phyloP scores from a whole-genome alignment of 495 filamentous ascomycete genomes.

The Penicillium nucicola region DNA sequence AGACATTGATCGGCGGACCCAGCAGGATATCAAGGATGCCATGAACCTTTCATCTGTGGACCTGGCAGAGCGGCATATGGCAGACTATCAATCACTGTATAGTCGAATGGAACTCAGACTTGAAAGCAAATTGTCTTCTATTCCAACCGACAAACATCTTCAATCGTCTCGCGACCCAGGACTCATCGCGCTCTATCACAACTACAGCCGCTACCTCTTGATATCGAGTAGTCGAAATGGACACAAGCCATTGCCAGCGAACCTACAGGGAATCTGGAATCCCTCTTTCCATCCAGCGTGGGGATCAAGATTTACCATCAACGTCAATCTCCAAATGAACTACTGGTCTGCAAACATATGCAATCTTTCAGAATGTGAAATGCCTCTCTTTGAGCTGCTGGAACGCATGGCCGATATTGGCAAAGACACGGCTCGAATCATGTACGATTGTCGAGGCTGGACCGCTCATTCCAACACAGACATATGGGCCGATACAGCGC shows the following conservation, averaged over 20 bases:
- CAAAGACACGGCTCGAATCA: slow-evolving; percentile 32
- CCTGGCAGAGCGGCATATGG: slow-evolving; percentile 25
- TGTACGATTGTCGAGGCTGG: slow-evolving; percentile 51
- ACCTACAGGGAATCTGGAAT: slow-evolving; percentile 59
- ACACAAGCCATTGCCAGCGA: slow-evolving; percentile 46
- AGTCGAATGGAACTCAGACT: slow-evolving; percentile 30
- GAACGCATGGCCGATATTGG: slow-evolving; percentile 34
- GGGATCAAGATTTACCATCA: slow-evolving; percentile 56
- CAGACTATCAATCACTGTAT: slow-evolving; percentile 34
- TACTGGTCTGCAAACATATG: slow-evolving; percentile 51
- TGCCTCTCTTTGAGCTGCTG: slow-evolving; percentile 40
- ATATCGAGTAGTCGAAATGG: slow-evolving; percentile 43
- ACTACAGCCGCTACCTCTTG: slow-evolving; percentile 48
- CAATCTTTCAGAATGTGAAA: slow-evolving; percentile 36
- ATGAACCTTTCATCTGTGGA: slow-evolving; percentile 14
- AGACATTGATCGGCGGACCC: slow-evolving; percentile 21
- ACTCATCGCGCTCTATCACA: slow-evolving; percentile 42
- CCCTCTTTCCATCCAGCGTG: slow-evolving; percentile 46
- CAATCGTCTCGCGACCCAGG: slow-evolving; percentile 26
- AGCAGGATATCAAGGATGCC: slow-evolving; percentile 22
- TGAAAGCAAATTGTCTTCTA: slow-evolving; percentile 9
- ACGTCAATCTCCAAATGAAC: slow-evolving; percentile 62
- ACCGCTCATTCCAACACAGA: slow-evolving; percentile 47
- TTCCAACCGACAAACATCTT: slow-evolving; percentile 33
- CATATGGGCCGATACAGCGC: slow-evolving; percentile 48